These are phyloP conservation scores for Amylocarpus encephaloides DNA, from an alignment of 2,329 filamentous ascomycete genomes.

Conservation along the genomic window DNA sequence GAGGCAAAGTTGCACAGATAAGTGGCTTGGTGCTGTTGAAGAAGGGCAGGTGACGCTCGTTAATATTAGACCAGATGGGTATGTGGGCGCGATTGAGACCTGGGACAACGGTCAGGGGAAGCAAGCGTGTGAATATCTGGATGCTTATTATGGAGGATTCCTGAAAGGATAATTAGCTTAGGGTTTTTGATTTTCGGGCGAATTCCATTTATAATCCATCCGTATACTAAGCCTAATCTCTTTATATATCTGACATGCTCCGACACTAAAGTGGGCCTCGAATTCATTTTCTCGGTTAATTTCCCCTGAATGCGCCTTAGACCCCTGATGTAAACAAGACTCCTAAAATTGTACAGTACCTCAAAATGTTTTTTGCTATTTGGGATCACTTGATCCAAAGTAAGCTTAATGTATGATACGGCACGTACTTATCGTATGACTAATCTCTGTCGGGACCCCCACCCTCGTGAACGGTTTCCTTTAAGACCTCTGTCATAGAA, in stretches of 20 bases:
- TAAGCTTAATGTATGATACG: background rate
- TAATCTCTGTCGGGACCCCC: constrained; percentile 2
- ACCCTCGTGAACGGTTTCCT: background rate
- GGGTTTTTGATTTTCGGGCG: background rate
- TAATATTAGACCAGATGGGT: constrained; percentile 67
- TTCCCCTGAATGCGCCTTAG: too few species aligned
- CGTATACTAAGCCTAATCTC: background rate
- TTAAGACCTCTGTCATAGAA: too few species aligned
- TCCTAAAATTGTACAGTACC: too few species aligned
- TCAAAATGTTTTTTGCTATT: too few species aligned
- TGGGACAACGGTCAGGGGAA: constrained; percentile 33
- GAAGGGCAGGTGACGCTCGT: constrained; percentile 55
- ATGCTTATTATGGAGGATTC: constrained; percentile 45
- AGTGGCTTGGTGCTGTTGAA: constrained; percentile 55
- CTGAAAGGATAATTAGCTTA: constrained; percentile 24
- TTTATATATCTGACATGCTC: background rate
- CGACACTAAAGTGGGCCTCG: background rate
- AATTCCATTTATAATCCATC: background rate
- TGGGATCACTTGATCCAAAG: background rate
- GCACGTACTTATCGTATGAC: background rate
- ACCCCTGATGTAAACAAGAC: too few species aligned
- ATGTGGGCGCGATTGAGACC: constrained; percentile 56
- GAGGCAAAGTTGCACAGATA: constrained; percentile 57
- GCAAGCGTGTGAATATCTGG: constrained; percentile 39
- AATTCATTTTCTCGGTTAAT: too few species aligned